These are phyloP conservation scores for Diaporthe citriasiana DNA, from an alignment of 2,329 filamentous ascomycete species.

Conservation along the genomic window DNA sequence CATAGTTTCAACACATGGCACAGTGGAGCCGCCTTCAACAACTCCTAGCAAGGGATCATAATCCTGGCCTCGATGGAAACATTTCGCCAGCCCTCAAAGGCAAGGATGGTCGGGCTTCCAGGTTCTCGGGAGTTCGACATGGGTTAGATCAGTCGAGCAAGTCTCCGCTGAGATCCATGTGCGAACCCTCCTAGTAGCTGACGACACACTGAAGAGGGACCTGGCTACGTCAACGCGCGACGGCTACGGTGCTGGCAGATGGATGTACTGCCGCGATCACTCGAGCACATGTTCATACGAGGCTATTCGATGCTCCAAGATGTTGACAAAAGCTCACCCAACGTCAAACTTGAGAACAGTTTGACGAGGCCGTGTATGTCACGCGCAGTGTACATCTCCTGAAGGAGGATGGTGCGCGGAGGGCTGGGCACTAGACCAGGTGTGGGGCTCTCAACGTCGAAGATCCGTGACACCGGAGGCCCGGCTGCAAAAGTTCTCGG, in stretches of 20 bases:
- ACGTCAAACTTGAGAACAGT: neutral
- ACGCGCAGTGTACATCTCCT: neutral
- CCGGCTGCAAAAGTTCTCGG: neutral
- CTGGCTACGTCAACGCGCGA: neutral
- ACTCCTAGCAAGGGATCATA: too few relatives aligned
- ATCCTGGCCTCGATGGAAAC: neutral
- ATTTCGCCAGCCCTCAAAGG: neutral
- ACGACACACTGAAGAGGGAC: neutral
- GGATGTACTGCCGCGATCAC: neutral
- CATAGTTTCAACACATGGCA: constrained; percentile 7
- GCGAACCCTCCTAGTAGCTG: neutral
- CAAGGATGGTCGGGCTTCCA: neutral
- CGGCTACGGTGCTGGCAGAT: neutral
- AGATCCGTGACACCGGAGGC: neutral
- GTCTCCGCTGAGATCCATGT: neutral
- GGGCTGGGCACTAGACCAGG: neutral
- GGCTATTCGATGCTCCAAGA: neutral
- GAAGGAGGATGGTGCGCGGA: neutral
- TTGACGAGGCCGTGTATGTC: neutral
- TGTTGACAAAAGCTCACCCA: neutral
- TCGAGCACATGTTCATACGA: neutral
- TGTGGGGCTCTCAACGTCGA: neutral
- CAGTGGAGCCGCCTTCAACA: constrained; percentile 5
- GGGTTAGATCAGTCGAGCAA: neutral
- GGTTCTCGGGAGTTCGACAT: neutral